Evolutionary conservation across 176 grass and related monocot genomes (phyloP).

Genomic region (Lolium multiflorum): DNA sequence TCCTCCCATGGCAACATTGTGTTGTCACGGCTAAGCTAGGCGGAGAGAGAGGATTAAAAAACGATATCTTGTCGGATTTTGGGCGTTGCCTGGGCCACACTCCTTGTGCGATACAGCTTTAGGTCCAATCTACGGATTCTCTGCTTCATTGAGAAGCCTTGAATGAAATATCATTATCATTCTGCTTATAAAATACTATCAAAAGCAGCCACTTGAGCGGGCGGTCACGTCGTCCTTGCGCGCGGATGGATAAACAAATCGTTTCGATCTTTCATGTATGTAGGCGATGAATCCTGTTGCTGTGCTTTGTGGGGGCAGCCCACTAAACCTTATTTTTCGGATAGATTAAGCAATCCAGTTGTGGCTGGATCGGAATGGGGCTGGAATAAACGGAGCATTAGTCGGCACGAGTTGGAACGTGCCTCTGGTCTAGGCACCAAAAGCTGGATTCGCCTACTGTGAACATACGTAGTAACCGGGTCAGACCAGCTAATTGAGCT

Average conservation of each 20-base stretch:
- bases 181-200: background rate
- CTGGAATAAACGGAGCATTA: constrained; percentile 33
- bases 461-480: background rate
- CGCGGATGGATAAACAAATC: background rate
- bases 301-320: constrained; percentile 54
- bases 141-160: constrained; percentile 30
- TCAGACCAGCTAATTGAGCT: too few relatives aligned
- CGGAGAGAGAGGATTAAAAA: background rate
- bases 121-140: constrained; percentile 39
- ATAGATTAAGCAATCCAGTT: background rate
- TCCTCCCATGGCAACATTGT: constrained; percentile 16
- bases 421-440: background rate
- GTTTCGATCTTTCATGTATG: too few relatives aligned
- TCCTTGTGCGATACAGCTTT: constrained; percentile 31
- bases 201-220: constrained; percentile 29
- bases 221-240: constrained; percentile 19
- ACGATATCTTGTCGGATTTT: constrained; percentile 52
- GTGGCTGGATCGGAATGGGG: background rate
- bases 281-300: constrained; percentile 28
- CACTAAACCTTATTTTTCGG: background rate
- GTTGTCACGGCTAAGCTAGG: constrained; percentile 11
- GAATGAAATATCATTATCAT: constrained; percentile 20
- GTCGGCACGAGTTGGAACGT: constrained; percentile 10
- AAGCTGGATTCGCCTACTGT: background rate
- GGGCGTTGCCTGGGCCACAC: constrained; percentile 21